Conservation (phyloP, 2,329 filamentous ascomycete genomes). For the Sporothrix variecibatus region DNA sequence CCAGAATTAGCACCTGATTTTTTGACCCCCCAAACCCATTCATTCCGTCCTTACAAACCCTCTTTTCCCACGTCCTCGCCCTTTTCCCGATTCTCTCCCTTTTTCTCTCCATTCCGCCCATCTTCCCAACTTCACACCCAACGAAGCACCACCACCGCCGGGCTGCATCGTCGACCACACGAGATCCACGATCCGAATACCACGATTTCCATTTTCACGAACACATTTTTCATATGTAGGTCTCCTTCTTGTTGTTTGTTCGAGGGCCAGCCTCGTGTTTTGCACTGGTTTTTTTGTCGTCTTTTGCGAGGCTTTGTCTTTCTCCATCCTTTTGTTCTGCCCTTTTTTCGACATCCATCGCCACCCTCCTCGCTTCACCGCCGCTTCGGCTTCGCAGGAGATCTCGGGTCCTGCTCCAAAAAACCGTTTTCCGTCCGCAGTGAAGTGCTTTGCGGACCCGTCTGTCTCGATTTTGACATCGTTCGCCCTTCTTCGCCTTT, state of each 20-base stretch:
- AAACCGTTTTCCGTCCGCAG: neutral
- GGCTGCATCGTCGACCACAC: slow-evolving; percentile 9
- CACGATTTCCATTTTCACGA: neutral
- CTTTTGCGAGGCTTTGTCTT: neutral
- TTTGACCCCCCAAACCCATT: neutral
- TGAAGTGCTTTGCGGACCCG: neutral
- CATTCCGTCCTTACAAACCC: slow-evolving; percentile 17
- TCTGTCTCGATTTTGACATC: neutral
- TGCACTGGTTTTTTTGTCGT: neutral
- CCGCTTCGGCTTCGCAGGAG: neutral
- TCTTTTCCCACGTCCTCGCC: slow-evolving; percentile 16
- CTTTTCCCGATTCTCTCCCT: slow-evolving; percentile 22
- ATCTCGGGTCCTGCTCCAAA: neutral
- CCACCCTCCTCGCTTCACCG: slow-evolving; percentile 21
- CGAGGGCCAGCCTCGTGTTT: neutral
- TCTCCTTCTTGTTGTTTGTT: neutral
- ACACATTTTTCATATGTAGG: slow-evolving; percentile 14
- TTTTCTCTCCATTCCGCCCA: slow-evolving; percentile 17
- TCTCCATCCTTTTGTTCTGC: slow-evolving; percentile 6
- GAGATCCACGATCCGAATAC: slow-evolving; percentile 7
- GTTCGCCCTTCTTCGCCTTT: neutral
- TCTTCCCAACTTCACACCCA: slow-evolving; percentile 15
- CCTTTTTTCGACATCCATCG: slow-evolving; percentile 13
- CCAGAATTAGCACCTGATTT: slow-evolving; percentile 25
- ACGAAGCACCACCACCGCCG: slow-evolving; percentile 1